Evolutionary conservation across 768 basidiomycete genomes (phyloP).

Genomic region (Pleurotus cornucopiae): DNA sequence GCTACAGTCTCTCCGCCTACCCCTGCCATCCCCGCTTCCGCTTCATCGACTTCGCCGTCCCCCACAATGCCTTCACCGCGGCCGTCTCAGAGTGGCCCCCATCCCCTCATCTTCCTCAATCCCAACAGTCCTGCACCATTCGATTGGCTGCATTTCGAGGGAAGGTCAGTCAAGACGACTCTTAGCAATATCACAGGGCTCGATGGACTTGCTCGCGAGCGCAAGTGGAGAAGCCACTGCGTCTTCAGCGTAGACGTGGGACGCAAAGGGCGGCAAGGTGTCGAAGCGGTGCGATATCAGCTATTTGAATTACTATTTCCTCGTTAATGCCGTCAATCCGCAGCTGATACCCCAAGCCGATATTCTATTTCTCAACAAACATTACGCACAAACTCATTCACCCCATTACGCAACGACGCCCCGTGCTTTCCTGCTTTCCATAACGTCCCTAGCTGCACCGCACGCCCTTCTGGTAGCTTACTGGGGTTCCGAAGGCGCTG

Average conservation of each 20-base stretch:
- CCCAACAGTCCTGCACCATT: conserved; percentile 71
- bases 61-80: conserved; percentile 25
- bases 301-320: conserved; percentile 12
- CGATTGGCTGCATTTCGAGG: conserved; percentile 86
- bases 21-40: conserved; percentile 25
- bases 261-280: conserved; percentile 67
- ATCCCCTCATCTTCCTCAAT: conserved; percentile 29
- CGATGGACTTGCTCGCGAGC: conserved; percentile 77
- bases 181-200: conserved; percentile 73
- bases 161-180: conserved; percentile 75
- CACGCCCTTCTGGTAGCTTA: conserved; percentile 81
- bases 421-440: conserved; percentile 72
- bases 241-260: conserved; percentile 81
- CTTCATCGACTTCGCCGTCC: conserved; percentile 29
- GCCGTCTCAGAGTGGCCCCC: conserved; percentile 25
- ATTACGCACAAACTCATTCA: conserved; percentile 63
- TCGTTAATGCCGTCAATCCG: conserved; percentile 2
- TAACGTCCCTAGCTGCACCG: conserved; percentile 59
- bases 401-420: conserved; percentile 61
- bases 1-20: conserved; percentile 22
- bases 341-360: conserved; percentile 82
- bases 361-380: conserved; percentile 73
- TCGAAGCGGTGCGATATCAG: conserved; percentile 59
- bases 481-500: conserved; percentile 78
- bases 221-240: conserved; percentile 79